Conservation (phyloP, 2,329 filamentous ascomycete species). For the Monosporascus sp. region DNA sequence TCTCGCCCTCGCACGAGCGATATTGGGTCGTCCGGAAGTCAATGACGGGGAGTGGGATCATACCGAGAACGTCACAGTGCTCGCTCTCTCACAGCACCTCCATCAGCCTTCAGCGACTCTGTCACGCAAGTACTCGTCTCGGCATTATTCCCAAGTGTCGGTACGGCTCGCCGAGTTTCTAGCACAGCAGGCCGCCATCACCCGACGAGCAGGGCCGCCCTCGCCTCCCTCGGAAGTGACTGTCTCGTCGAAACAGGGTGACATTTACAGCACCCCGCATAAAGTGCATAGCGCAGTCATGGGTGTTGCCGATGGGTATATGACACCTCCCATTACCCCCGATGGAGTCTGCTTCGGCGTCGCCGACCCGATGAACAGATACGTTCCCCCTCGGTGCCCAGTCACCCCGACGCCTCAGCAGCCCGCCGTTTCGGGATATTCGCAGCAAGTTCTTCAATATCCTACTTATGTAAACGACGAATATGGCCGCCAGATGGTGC, state of each 20-base stretch:
- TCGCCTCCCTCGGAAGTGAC: conserved; percentile 52
- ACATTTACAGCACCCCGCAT: conserved; percentile 72
- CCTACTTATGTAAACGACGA: conserved; percentile 39
- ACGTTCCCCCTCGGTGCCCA: conserved; percentile 51
- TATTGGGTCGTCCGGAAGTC: conserved; percentile 74
- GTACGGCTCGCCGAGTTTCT: conserved; percentile 53
- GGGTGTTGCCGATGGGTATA: conserved; percentile 65
- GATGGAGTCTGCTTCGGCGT: conserved; percentile 56
- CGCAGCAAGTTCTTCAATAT: conserved; percentile 39
- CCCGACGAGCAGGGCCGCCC: conserved; percentile 47
- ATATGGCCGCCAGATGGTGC: conserved; percentile 27
- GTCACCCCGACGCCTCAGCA: conserved; percentile 56
- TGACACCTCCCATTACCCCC: conserved; percentile 81
- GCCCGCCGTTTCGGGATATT: conserved; percentile 29
- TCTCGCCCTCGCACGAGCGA: conserved; percentile 78
- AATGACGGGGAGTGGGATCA: conserved; percentile 72
- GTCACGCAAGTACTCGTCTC: conserved; percentile 54
- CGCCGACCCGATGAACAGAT: conserved; percentile 37
- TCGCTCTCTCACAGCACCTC: conserved; percentile 54
- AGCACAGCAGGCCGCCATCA: conserved; percentile 52
- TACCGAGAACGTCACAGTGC: conserved; percentile 61
- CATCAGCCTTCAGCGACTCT: conserved; percentile 54
- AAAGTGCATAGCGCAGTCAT: conserved; percentile 63
- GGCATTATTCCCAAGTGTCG: conserved; percentile 48
- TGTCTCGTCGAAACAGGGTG: conserved; percentile 44